A percentile compares a stretch with the other conserved stretches of the same genome.
Conservation (phyloP, 352 stramenopile species). For the Phytophthora macrochlamydospora region DNA sequence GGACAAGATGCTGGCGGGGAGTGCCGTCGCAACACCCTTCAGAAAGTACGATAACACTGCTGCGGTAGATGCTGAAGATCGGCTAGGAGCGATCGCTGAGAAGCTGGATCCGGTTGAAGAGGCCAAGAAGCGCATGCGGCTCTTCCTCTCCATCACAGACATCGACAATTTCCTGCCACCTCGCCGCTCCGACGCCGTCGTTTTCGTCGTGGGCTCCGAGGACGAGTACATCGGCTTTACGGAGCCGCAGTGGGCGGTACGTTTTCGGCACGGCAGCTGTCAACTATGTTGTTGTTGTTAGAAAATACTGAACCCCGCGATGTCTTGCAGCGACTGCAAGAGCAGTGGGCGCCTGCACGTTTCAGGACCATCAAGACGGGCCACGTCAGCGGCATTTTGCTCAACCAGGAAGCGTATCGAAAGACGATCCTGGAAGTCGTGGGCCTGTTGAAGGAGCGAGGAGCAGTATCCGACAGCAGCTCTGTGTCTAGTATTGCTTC, state of each 20-base stretch:
- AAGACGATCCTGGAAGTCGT: slow-evolving; percentile 77
- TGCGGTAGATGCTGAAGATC: background rate
- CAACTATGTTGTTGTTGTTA: too few relatives aligned
- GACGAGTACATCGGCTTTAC: slow-evolving; percentile 78
- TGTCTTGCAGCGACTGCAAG: slow-evolving; percentile 44
- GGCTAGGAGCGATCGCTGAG: background rate
- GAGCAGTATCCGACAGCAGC: slow-evolving; percentile 11
- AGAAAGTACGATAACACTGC: slow-evolving; percentile 14
- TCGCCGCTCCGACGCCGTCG: slow-evolving; percentile 63
- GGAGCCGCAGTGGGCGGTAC: slow-evolving; percentile 58
- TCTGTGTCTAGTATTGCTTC: slow-evolving; percentile 9
- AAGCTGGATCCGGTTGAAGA: slow-evolving; percentile 60
- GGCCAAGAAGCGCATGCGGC: slow-evolving; percentile 77
- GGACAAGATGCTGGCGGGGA: slow-evolving; percentile 68
- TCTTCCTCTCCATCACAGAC: slow-evolving; percentile 82
- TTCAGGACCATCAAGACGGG: slow-evolving; percentile 74
- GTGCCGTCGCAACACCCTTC: slow-evolving; percentile 32
- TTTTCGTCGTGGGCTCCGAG: slow-evolving; percentile 80
- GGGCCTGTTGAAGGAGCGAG: slow-evolving; percentile 30
- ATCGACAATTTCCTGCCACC: slow-evolving; percentile 83
- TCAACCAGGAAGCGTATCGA: slow-evolving; percentile 71
- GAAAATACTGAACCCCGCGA: too few relatives aligned
- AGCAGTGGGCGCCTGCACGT: slow-evolving; percentile 59
- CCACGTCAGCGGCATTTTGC: slow-evolving; percentile 80
- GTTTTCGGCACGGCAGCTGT: background rate